A percentile compares a stretch with the other conserved stretches of the same genome.
phyloP scores from a whole-genome alignment of 2,329 filamentous ascomycete species.

The Talaromyces albobiverticillius region DNA sequence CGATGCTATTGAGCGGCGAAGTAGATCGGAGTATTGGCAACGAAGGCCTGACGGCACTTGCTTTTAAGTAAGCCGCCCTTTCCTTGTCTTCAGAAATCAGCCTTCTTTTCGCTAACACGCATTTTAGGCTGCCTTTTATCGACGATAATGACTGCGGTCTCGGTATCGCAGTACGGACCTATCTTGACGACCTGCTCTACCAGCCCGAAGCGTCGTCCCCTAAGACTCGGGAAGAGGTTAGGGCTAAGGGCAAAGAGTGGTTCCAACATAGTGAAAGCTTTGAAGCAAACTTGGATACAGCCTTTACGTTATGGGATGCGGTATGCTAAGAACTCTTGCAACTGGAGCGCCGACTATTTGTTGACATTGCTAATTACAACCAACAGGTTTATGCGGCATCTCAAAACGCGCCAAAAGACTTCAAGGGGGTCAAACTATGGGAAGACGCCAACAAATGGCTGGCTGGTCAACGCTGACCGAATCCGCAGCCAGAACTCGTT shows the following conservation, averaged over 20 bases:
- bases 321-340: constrained; percentile 40
- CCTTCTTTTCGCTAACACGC: constrained; percentile 12
- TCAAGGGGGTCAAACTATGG: constrained; percentile 55
- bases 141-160: constrained; percentile 46
- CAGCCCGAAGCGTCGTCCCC: constrained; percentile 54
- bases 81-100: background rate
- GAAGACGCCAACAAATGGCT: constrained; percentile 62
- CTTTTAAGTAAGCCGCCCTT: constrained; percentile 60
- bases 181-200: constrained; percentile 53
- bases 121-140: constrained; percentile 41
- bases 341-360: background rate
- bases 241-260: constrained; percentile 56
- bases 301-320: constrained; percentile 65
- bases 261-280: constrained; percentile 61
- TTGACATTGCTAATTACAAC: constrained; percentile 2
- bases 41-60: constrained; percentile 67
- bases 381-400: constrained; percentile 57
- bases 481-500: background rate
- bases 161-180: constrained; percentile 48
- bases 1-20: constrained; percentile 78
- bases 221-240: constrained; percentile 49
- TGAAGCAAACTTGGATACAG: constrained; percentile 55
- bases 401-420: constrained; percentile 51
- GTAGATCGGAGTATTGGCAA: constrained; percentile 59
- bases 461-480: constrained; percentile 32